Evolutionary conservation across 306 rosid genomes (phyloP), one percentile per base, ranked within the genome.

Genomic region (Pyrus pyrifolia): DNA sequence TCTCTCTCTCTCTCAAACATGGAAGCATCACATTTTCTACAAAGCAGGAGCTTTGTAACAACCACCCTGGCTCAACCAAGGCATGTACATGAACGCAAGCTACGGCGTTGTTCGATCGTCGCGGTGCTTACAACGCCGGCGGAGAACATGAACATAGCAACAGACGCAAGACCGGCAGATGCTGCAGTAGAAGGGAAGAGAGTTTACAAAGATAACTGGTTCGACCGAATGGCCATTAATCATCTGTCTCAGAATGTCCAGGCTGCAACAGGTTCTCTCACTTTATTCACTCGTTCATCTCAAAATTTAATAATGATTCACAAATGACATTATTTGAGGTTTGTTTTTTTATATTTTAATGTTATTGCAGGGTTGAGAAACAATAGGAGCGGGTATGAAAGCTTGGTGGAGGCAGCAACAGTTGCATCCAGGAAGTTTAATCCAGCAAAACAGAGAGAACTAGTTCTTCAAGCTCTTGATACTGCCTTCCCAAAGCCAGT

Each of bases 331-430:
- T 25, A 11, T 35, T 60, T 42, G 8, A 14, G 57, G 11, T 11
- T 4, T 3, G 4, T 35, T 19, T 9, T 6, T 12, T 4, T 11
- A 18, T 68, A 11, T 1, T 10, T n/a, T 4, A 21, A 18, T 22
- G 9, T 27, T 61, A 8, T 53, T 76, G 79, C 81, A 92, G 99
- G 99, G 78, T n/a, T 87, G 21, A 57, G 70, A 52, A 92, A 85
- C 79, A 76, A 62, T 14, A 93, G 84, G 88, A 88, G 88, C 42
- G 99, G 99, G 4, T 96, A 84, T 45, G 87, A 85, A 44, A 87
- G 98, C 86, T 77, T 96, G 70, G 89, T 88, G 45, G 98, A 92
- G 70, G 98, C 94, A 79, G 87, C 98, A 59, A 81, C 68, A 18
- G 79, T 71, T 80, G 86, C 85, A 22, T 85, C 88, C 12, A 69